Percentiles rank a stretch among this genome's conserved stretches.
Conservation (phyloP, 225 moss, liverwort and hornwort species). For the Pseudisothecium myosuroides region DNA sequence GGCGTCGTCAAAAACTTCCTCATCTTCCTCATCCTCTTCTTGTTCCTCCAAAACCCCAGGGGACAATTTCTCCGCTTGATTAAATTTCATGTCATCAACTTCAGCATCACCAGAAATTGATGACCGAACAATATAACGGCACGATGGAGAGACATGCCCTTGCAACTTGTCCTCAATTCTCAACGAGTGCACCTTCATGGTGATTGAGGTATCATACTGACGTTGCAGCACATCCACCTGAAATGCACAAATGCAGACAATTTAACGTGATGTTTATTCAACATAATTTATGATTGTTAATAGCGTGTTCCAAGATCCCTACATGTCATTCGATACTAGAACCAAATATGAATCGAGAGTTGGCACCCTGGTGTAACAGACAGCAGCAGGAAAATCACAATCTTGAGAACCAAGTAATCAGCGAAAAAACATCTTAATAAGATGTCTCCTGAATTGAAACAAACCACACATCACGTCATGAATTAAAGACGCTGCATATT, state of each 20-base stretch:
- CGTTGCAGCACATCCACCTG: conserved; percentile 89
- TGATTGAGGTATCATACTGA: conserved; percentile 70
- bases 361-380: not conserved
- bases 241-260: not conserved
- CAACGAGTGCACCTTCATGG: conserved; percentile 82
- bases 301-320: not conserved
- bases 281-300: not conserved
- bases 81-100: conserved; percentile 29
- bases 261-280: not conserved
- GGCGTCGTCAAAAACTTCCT: conserved; percentile 86
- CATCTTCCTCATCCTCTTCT: conserved; percentile 46
- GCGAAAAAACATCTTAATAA: not conserved
- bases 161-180: conserved; percentile 94
- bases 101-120: conserved; percentile 56
- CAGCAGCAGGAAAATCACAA: not conserved
- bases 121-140: conserved; percentile 76
- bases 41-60: conserved; percentile 17
- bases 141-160: conserved; percentile 73
- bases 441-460: not conserved
- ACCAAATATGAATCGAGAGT: not conserved
- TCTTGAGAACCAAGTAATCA: not conserved
- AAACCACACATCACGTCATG: not conserved
- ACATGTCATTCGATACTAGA: not conserved
- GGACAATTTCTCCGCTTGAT: conserved; percentile 1
- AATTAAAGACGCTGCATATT: not conserved